Percentiles rank a stretch among this genome's conserved stretches.
Evolutionary conservation across 352 stramenopile species (phyloP).

Genomic region (Pythium apleroticum): DNA sequence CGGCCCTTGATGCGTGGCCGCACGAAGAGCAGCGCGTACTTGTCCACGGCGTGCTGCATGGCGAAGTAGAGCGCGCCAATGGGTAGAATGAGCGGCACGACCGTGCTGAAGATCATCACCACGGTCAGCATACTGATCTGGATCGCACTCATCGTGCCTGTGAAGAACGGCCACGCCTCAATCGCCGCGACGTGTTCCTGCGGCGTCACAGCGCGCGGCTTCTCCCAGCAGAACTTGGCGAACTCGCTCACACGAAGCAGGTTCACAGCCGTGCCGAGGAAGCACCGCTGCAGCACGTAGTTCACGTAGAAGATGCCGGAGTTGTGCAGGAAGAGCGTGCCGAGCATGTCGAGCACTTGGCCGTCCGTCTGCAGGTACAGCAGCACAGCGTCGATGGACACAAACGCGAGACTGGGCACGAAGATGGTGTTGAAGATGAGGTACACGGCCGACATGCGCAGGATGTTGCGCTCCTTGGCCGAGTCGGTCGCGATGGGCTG

Average conservation of each 20-base stretch:
- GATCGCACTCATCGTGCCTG: constrained; percentile 76
- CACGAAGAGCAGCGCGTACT: constrained; percentile 81
- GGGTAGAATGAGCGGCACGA: constrained; percentile 81
- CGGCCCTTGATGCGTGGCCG: constrained; percentile 82
- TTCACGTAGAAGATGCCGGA: constrained; percentile 89
- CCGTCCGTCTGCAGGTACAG: constrained; percentile 75
- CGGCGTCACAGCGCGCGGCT: constrained; percentile 71
- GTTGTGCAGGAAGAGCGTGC: constrained; percentile 85
- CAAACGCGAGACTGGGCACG: constrained; percentile 81
- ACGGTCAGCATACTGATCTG: constrained; percentile 85
- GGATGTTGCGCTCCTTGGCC: constrained; percentile 79
- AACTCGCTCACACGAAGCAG: constrained; percentile 78
- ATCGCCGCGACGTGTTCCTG: constrained; percentile 70
- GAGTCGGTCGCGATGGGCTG: constrained; percentile 85
- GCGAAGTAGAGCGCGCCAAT: constrained; percentile 80
- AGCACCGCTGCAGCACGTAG: constrained; percentile 83
- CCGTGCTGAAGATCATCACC: constrained; percentile 83
- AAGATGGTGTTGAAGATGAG: constrained; percentile 90
- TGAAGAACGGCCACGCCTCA: constrained; percentile 81
- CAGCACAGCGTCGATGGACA: constrained; percentile 83
- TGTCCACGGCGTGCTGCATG: constrained; percentile 85
- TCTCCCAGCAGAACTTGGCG: constrained; percentile 79
- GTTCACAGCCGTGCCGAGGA: constrained; percentile 75
- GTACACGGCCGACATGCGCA: constrained; percentile 77
- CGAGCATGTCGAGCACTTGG: constrained; percentile 78